These are phyloP conservation scores for Hypoxylon sp. DNA, from an alignment of 2,329 filamentous ascomycete species.

Conservation along the genomic window DNA sequence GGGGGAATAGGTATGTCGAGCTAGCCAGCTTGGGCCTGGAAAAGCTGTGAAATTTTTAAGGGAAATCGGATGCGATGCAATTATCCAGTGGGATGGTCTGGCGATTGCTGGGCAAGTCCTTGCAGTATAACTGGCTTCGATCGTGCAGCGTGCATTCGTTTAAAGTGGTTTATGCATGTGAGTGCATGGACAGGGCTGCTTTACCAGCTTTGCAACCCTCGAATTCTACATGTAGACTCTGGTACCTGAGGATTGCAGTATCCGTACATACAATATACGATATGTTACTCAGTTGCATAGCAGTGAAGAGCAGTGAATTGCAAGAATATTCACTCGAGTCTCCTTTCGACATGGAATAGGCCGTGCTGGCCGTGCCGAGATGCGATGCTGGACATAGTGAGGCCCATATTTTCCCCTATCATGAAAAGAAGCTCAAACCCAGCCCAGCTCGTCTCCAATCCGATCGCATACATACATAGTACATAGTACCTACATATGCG, in stretches of 20 bases:
- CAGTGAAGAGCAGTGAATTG: neutral
- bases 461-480: too few species aligned
- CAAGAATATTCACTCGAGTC: too few species aligned
- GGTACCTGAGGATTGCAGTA: too few species aligned
- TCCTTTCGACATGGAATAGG: neutral
- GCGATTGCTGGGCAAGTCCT: neutral
- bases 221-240: too few species aligned
- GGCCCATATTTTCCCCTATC: slow-evolving; percentile 16
- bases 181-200: too few species aligned
- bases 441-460: slow-evolving; percentile 20
- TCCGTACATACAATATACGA: too few species aligned
- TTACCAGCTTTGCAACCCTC: too few species aligned
- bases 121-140: neutral
- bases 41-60: slow-evolving; percentile 17
- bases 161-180: too few species aligned
- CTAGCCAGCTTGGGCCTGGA: slow-evolving; percentile 12
- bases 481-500: too few species aligned
- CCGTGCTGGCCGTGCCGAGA: neutral
- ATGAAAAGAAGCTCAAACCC: slow-evolving; percentile 10
- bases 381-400: too few species aligned
- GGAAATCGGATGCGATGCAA: slow-evolving; percentile 1
- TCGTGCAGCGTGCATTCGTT: too few species aligned
- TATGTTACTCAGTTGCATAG: too few species aligned
- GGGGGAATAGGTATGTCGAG: slow-evolving; percentile 27
- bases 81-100: neutral